phyloP scores from a whole-genome alignment of 2,329 filamentous ascomycete genomes.

The Achaetomium macrosporum region DNA sequence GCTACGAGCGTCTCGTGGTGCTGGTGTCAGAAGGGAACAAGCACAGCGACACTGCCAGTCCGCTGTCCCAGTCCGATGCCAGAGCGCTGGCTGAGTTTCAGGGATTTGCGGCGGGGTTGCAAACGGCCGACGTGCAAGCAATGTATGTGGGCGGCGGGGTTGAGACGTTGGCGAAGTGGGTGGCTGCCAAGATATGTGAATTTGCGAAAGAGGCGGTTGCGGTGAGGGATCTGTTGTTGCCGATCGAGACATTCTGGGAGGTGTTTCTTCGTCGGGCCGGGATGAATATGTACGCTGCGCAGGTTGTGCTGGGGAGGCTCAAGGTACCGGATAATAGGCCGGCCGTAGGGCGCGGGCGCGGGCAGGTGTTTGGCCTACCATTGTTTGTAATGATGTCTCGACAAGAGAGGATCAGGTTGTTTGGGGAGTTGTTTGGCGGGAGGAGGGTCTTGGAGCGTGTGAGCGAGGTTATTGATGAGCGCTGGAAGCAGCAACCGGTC shows the following conservation, averaged over 20 bases:
- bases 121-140: conserved; percentile 31
- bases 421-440: conserved; percentile 50
- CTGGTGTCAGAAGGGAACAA: conserved; percentile 54
- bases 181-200: conserved; percentile 46
- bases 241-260: conserved; percentile 63
- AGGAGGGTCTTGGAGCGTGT: conserved; percentile 47
- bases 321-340: conserved; percentile 29
- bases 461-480: conserved; percentile 44
- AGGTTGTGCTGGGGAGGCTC: conserved; percentile 50
- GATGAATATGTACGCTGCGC: conserved; percentile 67
- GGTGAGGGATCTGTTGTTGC: conserved; percentile 33
- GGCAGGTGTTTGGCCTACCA: conserved; percentile 38
- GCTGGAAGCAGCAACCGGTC: conserved; percentile 32
- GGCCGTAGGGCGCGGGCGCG: conserved; percentile 11
- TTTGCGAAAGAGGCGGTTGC: conserved; percentile 26
- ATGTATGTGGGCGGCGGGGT: conserved; percentile 47
- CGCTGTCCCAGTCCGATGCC: conserved; percentile 37
- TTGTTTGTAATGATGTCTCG: conserved; percentile 52
- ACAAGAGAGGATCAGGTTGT: conserved; percentile 43
- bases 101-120: conserved; percentile 40
- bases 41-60: conserved; percentile 36
- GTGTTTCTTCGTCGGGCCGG: conserved; percentile 59
- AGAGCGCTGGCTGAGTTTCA: conserved; percentile 45
- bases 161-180: conserved; percentile 48
- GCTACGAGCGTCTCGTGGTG: conserved; percentile 64